These are phyloP conservation scores for Hanseniaspora guilliermondii DNA, from an alignment of 805 yeast genomes.

Conservation along the genomic window DNA sequence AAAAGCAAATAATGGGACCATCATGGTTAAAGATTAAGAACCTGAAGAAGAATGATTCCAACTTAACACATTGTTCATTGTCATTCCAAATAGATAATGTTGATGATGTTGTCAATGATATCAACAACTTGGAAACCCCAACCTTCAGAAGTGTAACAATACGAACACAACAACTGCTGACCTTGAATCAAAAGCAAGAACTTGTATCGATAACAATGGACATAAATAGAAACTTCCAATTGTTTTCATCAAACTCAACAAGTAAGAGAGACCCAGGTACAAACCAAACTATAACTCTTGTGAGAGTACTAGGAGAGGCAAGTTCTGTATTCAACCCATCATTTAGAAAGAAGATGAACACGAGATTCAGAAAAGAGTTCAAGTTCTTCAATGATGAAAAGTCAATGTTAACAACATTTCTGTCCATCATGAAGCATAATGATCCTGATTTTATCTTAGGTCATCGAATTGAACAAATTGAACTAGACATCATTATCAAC, in stretches of 20 bases:
- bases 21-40: conserved; percentile 77
- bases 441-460: conserved; percentile 92
- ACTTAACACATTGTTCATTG: conserved; percentile 59
- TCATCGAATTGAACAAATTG: conserved; percentile 67
- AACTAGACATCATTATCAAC: conserved; percentile 67
- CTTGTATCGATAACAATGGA: conserved; percentile 73
- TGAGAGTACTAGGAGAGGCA: conserved; percentile 44
- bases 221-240: conserved; percentile 59
- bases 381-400: conserved; percentile 61
- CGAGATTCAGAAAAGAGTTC: conserved; percentile 34
- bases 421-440: conserved; percentile 55
- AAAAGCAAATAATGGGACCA: conserved; percentile 86
- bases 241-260: conserved; percentile 47
- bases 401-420: conserved; percentile 57
- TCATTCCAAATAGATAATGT: conserved; percentile 53
- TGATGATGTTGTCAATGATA: conserved; percentile 27
- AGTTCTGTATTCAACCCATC: conserved; percentile 61
- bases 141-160: conserved; percentile 61
- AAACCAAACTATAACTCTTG: conserved; percentile 45
- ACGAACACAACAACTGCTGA: conserved; percentile 70
- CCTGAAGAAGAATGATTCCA: conserved; percentile 39
- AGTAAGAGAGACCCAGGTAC: not conserved
- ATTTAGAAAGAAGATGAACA: conserved; percentile 54
- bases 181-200: conserved; percentile 66
- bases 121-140: conserved; percentile 41